Base-by-base conservation (phyloP, 805 yeast genomes). In the Tetrapisispora namnaoensis region DNA sequence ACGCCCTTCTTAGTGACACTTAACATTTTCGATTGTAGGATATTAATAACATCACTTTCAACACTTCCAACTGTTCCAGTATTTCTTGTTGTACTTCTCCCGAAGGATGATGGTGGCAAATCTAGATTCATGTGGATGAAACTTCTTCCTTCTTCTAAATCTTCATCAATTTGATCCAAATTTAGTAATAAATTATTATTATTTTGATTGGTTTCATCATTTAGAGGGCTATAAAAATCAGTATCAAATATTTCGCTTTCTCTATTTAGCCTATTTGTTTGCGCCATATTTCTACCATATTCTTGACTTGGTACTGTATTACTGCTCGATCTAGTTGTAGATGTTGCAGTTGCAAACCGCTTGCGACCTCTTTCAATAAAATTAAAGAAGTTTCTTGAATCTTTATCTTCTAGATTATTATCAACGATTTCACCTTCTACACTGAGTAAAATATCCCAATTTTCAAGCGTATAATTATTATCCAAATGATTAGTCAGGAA, bases 41-140 rank as follows among this genome's bases (percentile, higher is more conserved):
- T 53, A 35, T 60, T 63, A 14, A 60, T 50, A 2, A 57, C 56
- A 32, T 59, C 63, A n/a, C 49, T 49, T 17, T 55, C 62, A 14
- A 51, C 45, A 21, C 48, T 44, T 10, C 50, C 51, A 22, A 44
- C 52, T n/a, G 59, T 55, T 1, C 51, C 42, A 22, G 49, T 55
- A n/a, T 45, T 35, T 32, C 63, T 54, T 8, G 59, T 60, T 2
- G 44, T 32, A 35, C 46, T 44, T 36, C 63, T 50, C 3, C 66
- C 68, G 42, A 60, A 56, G 44, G 67, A 62, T 13, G 69, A 65
- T 8, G 69, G 63, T 1, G 67, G 66, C 34, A 63, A 46, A 11
- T 60, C 59, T 17, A 65, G 50, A 44, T 62, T 57, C 32, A 60
- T 48, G 8, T 53, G 47, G 46, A 60, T 37, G 27, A 51, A 51